Evolutionary conservation across 148 eudicot genomes (phyloP).

Genomic region (Polygonum maritimum): DNA sequence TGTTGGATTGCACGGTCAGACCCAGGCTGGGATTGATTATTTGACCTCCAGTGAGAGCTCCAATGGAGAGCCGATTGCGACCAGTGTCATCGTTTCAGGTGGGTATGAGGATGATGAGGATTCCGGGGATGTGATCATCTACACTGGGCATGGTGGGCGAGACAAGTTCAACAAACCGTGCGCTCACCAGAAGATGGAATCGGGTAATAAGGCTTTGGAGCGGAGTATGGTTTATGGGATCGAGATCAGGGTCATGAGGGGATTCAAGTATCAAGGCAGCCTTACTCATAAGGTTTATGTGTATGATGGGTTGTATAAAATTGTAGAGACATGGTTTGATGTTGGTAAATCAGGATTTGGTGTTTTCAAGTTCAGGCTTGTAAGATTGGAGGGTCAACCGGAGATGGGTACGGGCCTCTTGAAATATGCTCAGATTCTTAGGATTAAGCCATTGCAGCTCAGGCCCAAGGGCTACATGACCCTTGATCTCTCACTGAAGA

Average conservation of each 20-base stretch:
- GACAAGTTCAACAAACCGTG: constrained; percentile 49
- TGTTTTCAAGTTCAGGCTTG: constrained; percentile 67
- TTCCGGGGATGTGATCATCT: constrained; percentile 56
- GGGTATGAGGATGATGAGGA: constrained; percentile 95
- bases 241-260: constrained; percentile 86
- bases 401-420: constrained; percentile 82
- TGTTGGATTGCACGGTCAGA: constrained; percentile 75
- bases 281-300: constrained; percentile 69
- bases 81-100: constrained; percentile 68
- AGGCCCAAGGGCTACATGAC: constrained; percentile 54
- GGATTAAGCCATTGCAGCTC: constrained; percentile 38
- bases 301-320: constrained; percentile 84
- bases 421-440: constrained; percentile 48
- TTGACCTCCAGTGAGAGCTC: constrained; percentile 61
- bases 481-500: constrained; percentile 60
- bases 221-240: constrained; percentile 85
- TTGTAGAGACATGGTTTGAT: constrained; percentile 73
- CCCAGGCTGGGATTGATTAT: constrained; percentile 84
- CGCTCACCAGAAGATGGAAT: constrained; percentile 59
- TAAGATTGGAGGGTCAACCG: constrained; percentile 57
- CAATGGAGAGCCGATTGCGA: constrained; percentile 87
- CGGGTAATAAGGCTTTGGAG: constrained; percentile 72
- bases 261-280: constrained; percentile 55
- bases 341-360: constrained; percentile 91
- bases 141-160: constrained; percentile 88